Conservation (phyloP, 2,329 filamentous ascomycete species). For the Alternaria sp. region DNA sequence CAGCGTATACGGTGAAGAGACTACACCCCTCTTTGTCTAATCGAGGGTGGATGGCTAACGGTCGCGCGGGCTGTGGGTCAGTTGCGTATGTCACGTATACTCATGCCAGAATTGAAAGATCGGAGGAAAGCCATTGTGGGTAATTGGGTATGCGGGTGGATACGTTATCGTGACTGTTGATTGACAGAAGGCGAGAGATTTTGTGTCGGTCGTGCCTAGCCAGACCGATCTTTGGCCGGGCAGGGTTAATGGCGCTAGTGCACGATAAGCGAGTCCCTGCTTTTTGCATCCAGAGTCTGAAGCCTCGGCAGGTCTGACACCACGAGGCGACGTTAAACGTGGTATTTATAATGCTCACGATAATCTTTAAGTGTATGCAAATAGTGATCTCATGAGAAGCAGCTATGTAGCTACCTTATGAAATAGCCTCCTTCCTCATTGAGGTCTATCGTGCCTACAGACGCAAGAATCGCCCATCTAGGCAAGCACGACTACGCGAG, state of each 20-base stretch:
- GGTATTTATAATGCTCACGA: too few species aligned
- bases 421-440: too few species aligned
- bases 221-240: not conserved
- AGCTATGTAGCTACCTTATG: too few species aligned
- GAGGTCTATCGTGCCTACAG: too few species aligned
- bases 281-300: not conserved
- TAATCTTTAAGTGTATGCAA: too few species aligned
- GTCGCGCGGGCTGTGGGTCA: slow-evolving; percentile 21
- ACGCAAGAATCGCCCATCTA: too few species aligned
- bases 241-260: not conserved
- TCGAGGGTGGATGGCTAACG: not conserved
- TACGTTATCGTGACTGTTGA: slow-evolving; percentile 1
- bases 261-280: not conserved
- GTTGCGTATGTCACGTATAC: slow-evolving; percentile 43
- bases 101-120: slow-evolving; percentile 31
- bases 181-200: slow-evolving; percentile 7
- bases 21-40: not conserved
- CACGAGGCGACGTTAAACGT: too few species aligned
- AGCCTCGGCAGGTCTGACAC: too few species aligned
- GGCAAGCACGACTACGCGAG: too few species aligned
- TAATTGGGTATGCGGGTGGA: slow-evolving; percentile 3
- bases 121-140: slow-evolving; percentile 36
- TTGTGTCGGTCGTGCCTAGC: slow-evolving; percentile 1
- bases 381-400: too few species aligned
- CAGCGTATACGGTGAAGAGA: not conserved